Base-by-base conservation (phyloP, 2,329 filamentous ascomycete species). In the Sclerotinia spermophila region DNA sequence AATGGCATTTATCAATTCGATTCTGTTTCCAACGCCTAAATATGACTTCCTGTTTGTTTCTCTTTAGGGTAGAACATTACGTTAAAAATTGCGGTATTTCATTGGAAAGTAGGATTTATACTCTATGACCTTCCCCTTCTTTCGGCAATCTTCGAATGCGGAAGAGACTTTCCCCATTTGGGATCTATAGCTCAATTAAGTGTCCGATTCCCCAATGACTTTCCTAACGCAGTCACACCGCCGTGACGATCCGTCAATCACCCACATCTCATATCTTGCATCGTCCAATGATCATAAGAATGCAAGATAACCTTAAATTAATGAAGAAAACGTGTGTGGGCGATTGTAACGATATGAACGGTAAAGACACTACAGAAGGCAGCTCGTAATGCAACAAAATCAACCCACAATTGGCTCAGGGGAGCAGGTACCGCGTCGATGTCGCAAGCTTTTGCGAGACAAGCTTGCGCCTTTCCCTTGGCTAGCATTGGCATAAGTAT, bases 401-500 rank as follows among this genome's bases (percentile, higher is more conserved):
- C 30, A 56, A 21, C 38, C 24, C 60, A 56, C 48, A 15, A 69
- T 69, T 45, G 30, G 59, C 68, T 69, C 42, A 69, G 68, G 45
- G 68, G 56, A 66, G 59, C 59, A 69, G 68, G 68, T 69, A 69
- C 68, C 51, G 59, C 15, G 17, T 56, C 60, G 60, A 65, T 48
- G 68, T 48, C 38, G 59, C 60, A 66, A 55, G 40, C 59, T 58
- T 69, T 45, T 56, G n/a, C 35, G 13, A 24, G 15, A 40, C 33
- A 53, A 53, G 62, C 51, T 45, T 45, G n/a, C 38, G 68, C 48
- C 68, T 38, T 45, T 53, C n/a, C 10, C 68, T 69, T 69, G 59
- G 59, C 59, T 40, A 27, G 68, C 10, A 55, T 65, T 69, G 60
- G 45, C 60, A 69, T 69, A 69, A 69, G 59, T 69, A 69, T 45